phyloP scores from a whole-genome alignment of 371 early-diverging fungal species.

The Mucor velutinosus region DNA sequence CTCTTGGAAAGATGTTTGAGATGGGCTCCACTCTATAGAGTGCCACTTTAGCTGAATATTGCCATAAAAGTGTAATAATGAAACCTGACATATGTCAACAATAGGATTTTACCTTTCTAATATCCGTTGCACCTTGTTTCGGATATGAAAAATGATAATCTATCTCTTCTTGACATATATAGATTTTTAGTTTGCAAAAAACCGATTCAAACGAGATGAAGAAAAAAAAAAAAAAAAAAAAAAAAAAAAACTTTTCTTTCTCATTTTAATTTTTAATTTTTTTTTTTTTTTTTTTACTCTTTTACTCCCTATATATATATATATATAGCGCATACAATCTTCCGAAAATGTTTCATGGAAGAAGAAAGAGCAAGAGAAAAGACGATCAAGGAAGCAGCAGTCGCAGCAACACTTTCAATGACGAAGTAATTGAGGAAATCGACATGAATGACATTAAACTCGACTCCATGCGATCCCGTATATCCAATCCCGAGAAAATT shows the following conservation, averaged over 20 bases:
- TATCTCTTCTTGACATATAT: not conserved
- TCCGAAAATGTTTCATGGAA: constrained; percentile 16
- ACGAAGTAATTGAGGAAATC: constrained; percentile 14
- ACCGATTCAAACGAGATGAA: too few relatives aligned
- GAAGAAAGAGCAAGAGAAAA: constrained; percentile 2
- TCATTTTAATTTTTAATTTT: not conserved
- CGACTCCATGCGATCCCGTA: constrained; percentile 11
- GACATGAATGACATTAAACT: constrained; percentile 16
- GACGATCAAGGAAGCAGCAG: constrained; percentile 1
- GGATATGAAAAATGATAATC: constrained; percentile 3
- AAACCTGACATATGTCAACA: too few relatives aligned
- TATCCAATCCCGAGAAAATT: constrained; percentile 3
- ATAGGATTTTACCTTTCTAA: too few relatives aligned
- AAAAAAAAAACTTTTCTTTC: too few relatives aligned
- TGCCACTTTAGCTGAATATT: too few relatives aligned
- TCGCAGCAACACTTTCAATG: not conserved
- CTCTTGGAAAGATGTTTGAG: too few relatives aligned
- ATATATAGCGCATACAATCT: not conserved
- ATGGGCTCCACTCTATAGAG: too few relatives aligned
- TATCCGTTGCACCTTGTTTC: not conserved
- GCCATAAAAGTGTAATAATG: too few relatives aligned
- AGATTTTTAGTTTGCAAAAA: not conserved
- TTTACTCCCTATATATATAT: not conserved
- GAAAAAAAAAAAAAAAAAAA: too few relatives aligned
- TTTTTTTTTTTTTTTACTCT: not conserved